Base-by-base conservation (phyloP, 1,139 yeast species). In the Blastobotrys serpentis region DNA sequence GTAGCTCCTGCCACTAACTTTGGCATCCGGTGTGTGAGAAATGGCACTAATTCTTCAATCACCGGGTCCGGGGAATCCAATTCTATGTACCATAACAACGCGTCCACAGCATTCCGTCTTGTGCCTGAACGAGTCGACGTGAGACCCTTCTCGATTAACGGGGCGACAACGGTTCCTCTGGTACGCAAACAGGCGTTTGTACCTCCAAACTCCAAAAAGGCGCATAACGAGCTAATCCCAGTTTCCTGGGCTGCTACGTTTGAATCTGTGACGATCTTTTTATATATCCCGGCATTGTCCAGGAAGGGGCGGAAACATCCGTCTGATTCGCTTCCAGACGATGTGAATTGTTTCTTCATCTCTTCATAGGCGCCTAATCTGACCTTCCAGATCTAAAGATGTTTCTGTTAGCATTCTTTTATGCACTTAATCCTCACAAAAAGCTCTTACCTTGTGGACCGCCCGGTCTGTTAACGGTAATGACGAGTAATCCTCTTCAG, bases 231-330 rank as follows among this genome's bases (percentile, higher is more conserved):
- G 10, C 71, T 66, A 33, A 88, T 71, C 10, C 89, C 98, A 0
- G 85, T 71, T 62, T 92, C 98, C 58, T 89, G 96, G 0, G 98
- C 96, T 18, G 86, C 95, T 13, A 89, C 97, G 64, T 92, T 92
- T 38, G 84, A 66, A 64, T 92, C 99, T 5, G 78, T 74, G 8
- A 85, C 80, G 33, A 82, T 75, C 57, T 75, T 76, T 57, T 77
- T 81, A 57, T 81, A 68, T 4, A 59, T 47, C 11, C 79, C 84
- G 1, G 82, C 77, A 50, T 76, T 76, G 19, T 65, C 63, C 47
- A 75, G 56, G 61, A 78, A 82, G 2, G 70, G 69, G 14, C 67
- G 66, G 57, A 82, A 80, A 42, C 82, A 75, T 2, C 73, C 76
- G 54, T 79, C 87, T 11, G 73, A 65, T 49, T 79, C 84, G 52